Evolutionary conservation across 2,329 filamentous ascomycete genomes (phyloP), one percentile per base, ranked within the genome.

Genomic region (Tolypocladium pustulatum): DNA sequence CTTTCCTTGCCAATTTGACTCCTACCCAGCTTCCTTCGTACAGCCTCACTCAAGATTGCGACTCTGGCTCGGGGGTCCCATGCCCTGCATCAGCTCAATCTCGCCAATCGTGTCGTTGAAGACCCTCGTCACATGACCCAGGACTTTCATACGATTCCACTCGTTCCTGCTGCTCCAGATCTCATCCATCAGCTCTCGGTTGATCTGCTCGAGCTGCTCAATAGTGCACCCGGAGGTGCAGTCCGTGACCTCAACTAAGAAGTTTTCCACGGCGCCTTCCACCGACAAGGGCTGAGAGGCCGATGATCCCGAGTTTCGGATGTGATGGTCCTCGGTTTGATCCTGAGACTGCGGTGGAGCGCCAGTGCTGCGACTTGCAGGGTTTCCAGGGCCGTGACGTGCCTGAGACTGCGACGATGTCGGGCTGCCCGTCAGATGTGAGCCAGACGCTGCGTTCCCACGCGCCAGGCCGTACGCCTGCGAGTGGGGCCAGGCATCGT

Each of bases 121-220:
- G 5, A 89, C 84, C 20, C 81, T 77, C 49, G 78, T 78, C 41
- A 95, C 80, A 41, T 79, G 75, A 53, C 75, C 76, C 17, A 87
- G 79, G 17, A 96, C 91, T 65, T 81, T 80, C 66, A 85, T 87
- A 51, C 94, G 84, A 73, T 99, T 94, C 84, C 90, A 94, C 67
- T 95, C 87, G 54, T 84, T 81, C 55, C 91, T 82, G 61, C 82
- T 82, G 61, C 80, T 81, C 94, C 94, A 99, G 52, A 97, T 82
- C 62, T 87, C 85, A 61, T 93, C 89, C 93, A 97, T 97, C 62
- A 97, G 77, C 64, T 88, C 85, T 9, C 91, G 87, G 71, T 92
- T 92, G 70, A 97, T 87, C 73, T 97, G 93, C 77, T 97, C 93
- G 25, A 99, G 77, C 72, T 99, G 93, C 74, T 99, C 94, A 57